Base-by-base conservation (phyloP, 78 protist genomes). In the Cavenderia fasciculata region DNA sequence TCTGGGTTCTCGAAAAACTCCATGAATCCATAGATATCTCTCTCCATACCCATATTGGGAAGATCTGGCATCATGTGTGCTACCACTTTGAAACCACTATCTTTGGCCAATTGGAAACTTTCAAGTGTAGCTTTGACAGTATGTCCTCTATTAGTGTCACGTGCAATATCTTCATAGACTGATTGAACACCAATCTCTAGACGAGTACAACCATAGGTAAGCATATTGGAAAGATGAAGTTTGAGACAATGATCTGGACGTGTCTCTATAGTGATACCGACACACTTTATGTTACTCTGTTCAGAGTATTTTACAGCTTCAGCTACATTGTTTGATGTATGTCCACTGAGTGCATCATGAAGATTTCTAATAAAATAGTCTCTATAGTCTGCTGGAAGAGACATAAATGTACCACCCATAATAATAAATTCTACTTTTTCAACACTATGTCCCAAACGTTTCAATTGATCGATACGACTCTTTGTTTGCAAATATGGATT, bases 351-450 rank as follows among this genome's bases (percentile, higher is more conserved):
- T 2, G 99, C 99, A 47, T 98, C 99, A 86, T 97, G 99, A 27
- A 98, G 94, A 57, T 86, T 84, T 34, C 94, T 78, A 51, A 98
- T 84, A 65, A 98, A 98, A 63, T 69, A 85, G 43, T 97, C 99
- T 18, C 99, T 65, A 87, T 98, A 98, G 2, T 91, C 96, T 14
- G 44, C 25, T 23, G 96, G 86, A 31, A 96, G 86, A 25, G 97
- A 86, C 98, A 98, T 96, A 89, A 98, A 98, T 21, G 99, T 98
- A 8, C 99, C 99, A 34, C 99, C 99, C 99, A 98, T 98, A 61
- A 98, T 44, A 43, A 98, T 94, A 36, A 86, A 96, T 86, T 98
- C 99, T 8, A 98, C 98, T 62, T 96, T 97, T 75, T 96, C 98
- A 16, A 94, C 95, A 56, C 63, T 44, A 66, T 98, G 99, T 6